phyloP scores from a whole-genome alignment of 23 red algal genomes.

The Cyanidium caldarium region DNA sequence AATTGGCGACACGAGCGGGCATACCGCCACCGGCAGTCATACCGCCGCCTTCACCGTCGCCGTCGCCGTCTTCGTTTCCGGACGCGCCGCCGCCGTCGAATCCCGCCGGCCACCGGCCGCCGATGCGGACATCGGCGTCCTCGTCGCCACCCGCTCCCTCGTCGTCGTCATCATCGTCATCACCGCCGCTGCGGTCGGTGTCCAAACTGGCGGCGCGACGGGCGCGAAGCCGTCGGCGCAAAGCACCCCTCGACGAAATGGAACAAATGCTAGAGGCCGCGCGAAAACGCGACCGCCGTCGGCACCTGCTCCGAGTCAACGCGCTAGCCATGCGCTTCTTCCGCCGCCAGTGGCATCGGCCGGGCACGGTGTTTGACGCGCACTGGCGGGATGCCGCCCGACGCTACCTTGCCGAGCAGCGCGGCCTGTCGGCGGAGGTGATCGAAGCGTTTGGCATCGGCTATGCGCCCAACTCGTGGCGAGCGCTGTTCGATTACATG shows the following conservation, averaged over 20 bases:
- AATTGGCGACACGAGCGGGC: conserved; percentile 22
- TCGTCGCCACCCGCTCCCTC: neutral
- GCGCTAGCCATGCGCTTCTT: neutral
- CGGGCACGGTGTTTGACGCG: neutral
- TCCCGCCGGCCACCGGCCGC: neutral
- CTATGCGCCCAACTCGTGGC: conserved; percentile 12
- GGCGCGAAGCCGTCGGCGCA: neutral
- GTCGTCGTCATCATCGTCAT: neutral
- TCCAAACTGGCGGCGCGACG: neutral
- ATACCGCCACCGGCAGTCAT: conserved; percentile 9
- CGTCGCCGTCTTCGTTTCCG: neutral
- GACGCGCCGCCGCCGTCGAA: neutral
- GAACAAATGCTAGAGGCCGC: conserved; percentile 1
- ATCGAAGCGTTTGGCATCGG: conserved; percentile 29
- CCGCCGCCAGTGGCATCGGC: neutral
- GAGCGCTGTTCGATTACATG: conserved; percentile 2
- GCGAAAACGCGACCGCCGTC: neutral
- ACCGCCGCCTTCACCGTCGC: neutral
- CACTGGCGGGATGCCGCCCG: neutral
- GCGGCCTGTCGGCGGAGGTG: conserved; percentile 2
- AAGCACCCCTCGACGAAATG: neutral
- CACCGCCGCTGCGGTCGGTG: neutral
- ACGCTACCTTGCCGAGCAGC: neutral
- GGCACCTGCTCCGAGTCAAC: conserved; percentile 6
- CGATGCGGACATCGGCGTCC: neutral